Evolutionary conservation across 495 filamentous ascomycete genomes (phyloP).

Genomic region (Evansstolkia leycettana): DNA sequence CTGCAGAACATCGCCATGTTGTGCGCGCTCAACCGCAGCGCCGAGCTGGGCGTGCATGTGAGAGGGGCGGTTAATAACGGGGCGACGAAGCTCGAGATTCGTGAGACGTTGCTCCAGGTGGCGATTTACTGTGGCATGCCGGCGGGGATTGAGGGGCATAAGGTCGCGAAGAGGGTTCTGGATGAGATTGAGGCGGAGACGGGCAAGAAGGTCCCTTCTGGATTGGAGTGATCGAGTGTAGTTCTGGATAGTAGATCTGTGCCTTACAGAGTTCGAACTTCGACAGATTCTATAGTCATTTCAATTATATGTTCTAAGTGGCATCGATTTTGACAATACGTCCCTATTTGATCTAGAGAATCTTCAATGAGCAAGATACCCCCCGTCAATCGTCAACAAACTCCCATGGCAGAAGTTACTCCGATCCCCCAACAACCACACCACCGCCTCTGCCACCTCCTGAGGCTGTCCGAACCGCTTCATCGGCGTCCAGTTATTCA

Average conservation of each 20-base stretch:
- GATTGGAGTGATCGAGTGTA: too few species aligned
- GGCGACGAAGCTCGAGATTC: constrained; percentile 34
- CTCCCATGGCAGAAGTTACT: constrained; percentile 40
- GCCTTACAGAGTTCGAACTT: too few species aligned
- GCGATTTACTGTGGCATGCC: constrained; percentile 30
- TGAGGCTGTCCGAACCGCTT: constrained; percentile 33
- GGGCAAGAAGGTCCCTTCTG: too few species aligned
- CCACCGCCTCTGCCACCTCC: constrained; percentile 38
- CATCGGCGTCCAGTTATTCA: constrained; percentile 38
- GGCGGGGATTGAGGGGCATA: constrained; percentile 31
- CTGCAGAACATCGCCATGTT: constrained; percentile 41
- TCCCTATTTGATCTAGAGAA: too few species aligned
- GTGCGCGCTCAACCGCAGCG: constrained; percentile 28
- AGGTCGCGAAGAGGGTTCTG: constrained; percentile 22
- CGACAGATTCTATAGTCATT: too few species aligned
- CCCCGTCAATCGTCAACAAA: constrained; percentile 41
- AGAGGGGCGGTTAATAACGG: constrained; percentile 39
- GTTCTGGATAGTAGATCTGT: too few species aligned
- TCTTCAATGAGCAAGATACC: constrained; percentile 32
- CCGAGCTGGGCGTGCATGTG: constrained; percentile 37
- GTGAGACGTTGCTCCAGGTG: constrained; percentile 38
- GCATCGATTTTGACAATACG: too few species aligned
- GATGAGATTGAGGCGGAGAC: constrained; percentile 19
- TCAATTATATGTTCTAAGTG: too few species aligned
- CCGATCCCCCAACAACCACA: constrained; percentile 35